Base-by-base conservation (phyloP, 768 basidiomycete genomes). In the Butyriboletus loyo region DNA sequence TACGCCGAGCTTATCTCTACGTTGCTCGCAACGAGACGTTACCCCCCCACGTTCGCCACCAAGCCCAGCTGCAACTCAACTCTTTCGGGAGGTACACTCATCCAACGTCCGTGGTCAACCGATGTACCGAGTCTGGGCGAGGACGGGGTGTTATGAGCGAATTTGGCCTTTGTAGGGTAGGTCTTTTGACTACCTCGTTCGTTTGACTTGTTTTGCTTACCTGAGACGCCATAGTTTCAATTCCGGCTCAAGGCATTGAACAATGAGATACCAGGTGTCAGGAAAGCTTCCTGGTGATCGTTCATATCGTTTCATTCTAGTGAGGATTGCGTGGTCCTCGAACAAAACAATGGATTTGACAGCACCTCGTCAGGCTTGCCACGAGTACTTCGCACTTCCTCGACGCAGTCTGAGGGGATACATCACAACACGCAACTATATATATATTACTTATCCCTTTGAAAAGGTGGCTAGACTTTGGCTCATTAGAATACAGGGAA, bases 51-150 rank as follows among this genome's bases (percentile, higher is more conserved):
- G 81, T 98, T 42, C 89, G 96, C 50, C 90, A 94, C 68, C 90
- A 94, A 59, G 96, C 96, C 15, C 94, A 97, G 69, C 74, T 98
- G 55, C 93, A 97, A 65, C 77, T 97, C 45, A 96, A 96, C 71
- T 84, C 86, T 6, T 91, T 97, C 61, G 85, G 82, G 44, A 80
- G 82, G 24, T 86, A 92, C 67, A 87, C 90, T 1, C 84, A 90
- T 35, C 88, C 91, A n/a, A 85, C 85, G 14, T 85, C 84, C 2
- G 89, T 97, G 30, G 94, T 92, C 75, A 93, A 94, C 67, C 78
- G 95, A 25, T 98, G 96, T 61, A 73, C 78, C 19, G 90, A 87
- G 69, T 84, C 90, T 9, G 96, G 96, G 1, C 78, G 85, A 53
- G 93, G 92, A 7, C 80, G 92, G 54, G 96, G 94, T 49, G 76